Conservation (phyloP, 345 rosid species). For the Aethionema arabicum region DNA sequence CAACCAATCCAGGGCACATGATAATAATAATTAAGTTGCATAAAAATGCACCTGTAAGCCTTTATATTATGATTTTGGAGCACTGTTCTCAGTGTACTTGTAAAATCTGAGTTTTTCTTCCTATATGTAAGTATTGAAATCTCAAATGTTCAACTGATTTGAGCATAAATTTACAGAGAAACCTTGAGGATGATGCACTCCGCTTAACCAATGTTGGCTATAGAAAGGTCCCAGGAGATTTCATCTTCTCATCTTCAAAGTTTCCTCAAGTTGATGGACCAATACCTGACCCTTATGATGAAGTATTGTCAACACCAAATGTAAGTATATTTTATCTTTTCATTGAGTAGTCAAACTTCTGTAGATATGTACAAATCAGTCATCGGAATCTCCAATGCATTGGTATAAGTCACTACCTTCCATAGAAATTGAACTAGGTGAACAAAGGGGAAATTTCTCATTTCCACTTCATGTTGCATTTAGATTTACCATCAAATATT, state of each 20-base stretch:
- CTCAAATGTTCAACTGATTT: background rate
- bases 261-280: constrained; percentile 96
- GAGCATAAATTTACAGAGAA: constrained; percentile 27
- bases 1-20: background rate
- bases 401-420: background rate
- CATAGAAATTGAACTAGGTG: constrained; percentile 19
- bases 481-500: background rate
- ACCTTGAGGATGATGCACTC: constrained; percentile 9
- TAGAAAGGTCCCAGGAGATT: constrained; percentile 23
- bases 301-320: constrained; percentile 88
- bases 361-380: constrained; percentile 6
- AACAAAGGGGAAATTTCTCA: background rate
- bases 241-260: constrained; percentile 40
- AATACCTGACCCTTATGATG: constrained; percentile 90
- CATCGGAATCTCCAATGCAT: background rate
- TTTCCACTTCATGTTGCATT: constrained; percentile 11
- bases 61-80: background rate
- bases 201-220: constrained; percentile 5
- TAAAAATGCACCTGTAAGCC: background rate
- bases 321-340: constrained; percentile 47
- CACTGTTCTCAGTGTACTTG: background rate
- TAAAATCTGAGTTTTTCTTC: background rate
- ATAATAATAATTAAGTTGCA: background rate
- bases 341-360: constrained; percentile 17
- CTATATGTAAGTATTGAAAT: constrained; percentile 1